Conservation (phyloP, 768 basidiomycete species). For the Holtermanniella nyarrowii region DNA sequence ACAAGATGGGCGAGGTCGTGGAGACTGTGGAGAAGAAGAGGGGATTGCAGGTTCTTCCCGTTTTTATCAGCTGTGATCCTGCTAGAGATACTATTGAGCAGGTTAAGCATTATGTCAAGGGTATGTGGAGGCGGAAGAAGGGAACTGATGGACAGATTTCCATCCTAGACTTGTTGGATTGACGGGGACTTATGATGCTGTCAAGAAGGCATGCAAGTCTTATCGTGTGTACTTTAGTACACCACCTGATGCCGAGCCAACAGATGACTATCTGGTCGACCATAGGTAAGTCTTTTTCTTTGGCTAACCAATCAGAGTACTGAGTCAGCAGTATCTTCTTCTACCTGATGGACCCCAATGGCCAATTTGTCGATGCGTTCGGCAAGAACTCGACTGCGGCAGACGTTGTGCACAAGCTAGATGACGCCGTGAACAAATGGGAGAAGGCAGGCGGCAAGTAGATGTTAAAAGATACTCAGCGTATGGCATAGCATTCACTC, state of each 20-base stretch:
- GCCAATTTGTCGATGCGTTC: constrained; percentile 91
- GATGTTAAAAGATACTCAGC: no score
- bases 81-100: constrained; percentile 63
- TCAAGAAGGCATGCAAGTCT: constrained; percentile 81
- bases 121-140: constrained; percentile 32
- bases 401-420: constrained; percentile 49
- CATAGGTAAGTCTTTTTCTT: constrained; percentile 38
- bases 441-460: constrained; percentile 34
- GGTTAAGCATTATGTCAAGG: constrained; percentile 44
- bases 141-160: constrained; percentile 60
- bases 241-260: constrained; percentile 59
- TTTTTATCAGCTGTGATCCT: constrained; percentile 96
- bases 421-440: constrained; percentile 43
- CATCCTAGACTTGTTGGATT: constrained; percentile 83
- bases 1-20: constrained; percentile 78
- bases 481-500: no score
- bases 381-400: constrained; percentile 66
- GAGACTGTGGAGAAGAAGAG: constrained; percentile 37
- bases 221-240: constrained; percentile 99
- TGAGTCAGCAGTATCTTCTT: constrained; percentile 77
- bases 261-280: constrained; percentile 93
- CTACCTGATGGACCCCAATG: constrained; percentile 93
- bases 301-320: neutral
- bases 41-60: constrained; percentile 53
- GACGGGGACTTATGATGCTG: constrained; percentile 70